Conservation (phyloP, 441 rosid species). For the Populus tomentosa region DNA sequence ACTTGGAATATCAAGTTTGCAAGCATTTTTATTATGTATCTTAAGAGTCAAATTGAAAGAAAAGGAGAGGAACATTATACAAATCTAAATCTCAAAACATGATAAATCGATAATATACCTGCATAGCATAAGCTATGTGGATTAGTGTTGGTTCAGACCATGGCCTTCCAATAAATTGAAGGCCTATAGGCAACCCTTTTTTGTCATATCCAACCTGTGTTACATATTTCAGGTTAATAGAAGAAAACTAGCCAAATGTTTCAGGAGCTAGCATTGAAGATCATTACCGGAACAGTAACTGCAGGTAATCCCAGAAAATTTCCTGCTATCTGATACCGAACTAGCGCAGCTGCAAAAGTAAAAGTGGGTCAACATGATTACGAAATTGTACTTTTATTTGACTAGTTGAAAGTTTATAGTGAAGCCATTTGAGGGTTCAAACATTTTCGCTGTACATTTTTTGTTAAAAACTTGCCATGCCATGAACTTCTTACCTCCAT, state of each 20-base stretch:
- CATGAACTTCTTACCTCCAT: constrained; percentile 50
- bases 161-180: constrained; percentile 72
- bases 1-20: not conserved
- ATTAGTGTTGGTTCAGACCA: constrained; percentile 70
- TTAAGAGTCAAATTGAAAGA: not conserved
- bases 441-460: not conserved
- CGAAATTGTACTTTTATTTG: not conserved
- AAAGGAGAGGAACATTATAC: not conserved
- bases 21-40: not conserved
- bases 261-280: not conserved
- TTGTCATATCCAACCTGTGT: constrained; percentile 66
- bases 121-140: constrained; percentile 54
- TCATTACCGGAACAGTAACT: constrained; percentile 39
- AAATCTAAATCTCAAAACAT: not conserved
- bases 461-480: not conserved
- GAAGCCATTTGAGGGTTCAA: not conserved
- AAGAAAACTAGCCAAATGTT: not conserved
- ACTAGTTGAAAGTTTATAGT: not conserved
- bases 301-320: constrained; percentile 69
- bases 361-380: not conserved
- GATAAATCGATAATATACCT: constrained; percentile 31
- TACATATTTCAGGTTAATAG: not conserved
- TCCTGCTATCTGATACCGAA: constrained; percentile 69
- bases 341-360: constrained; percentile 58
- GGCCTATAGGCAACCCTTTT: constrained; percentile 62